Evolutionary conservation across 169 alveolate species (phyloP).

Genomic region (Eimeria falciformis): DNA sequence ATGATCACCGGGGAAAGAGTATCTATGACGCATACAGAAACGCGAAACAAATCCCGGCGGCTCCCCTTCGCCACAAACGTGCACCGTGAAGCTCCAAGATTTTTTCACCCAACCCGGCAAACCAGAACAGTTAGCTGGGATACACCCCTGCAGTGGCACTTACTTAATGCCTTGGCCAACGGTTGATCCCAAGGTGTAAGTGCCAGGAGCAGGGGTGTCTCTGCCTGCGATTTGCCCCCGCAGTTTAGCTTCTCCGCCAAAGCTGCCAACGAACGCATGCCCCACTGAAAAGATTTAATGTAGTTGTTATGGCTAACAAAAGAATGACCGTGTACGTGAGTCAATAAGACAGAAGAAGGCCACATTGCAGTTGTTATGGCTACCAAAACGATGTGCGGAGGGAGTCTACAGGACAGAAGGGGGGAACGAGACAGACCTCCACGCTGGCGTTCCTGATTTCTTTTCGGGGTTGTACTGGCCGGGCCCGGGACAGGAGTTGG

Average conservation of each 20-base stretch:
- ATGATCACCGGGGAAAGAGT: background rate
- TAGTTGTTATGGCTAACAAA: too few species aligned
- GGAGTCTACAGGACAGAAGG: background rate
- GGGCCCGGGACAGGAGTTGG: constrained; percentile 43
- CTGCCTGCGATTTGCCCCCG: background rate
- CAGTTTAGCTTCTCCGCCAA: constrained; percentile 44
- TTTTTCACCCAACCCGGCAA: too few species aligned
- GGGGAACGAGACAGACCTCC: background rate
- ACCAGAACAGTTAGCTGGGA: too few species aligned
- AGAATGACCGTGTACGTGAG: too few species aligned
- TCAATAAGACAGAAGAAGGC: too few species aligned
- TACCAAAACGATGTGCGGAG: too few species aligned
- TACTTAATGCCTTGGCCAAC: constrained; percentile 33
- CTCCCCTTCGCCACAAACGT: too few species aligned
- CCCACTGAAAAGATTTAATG: too few species aligned
- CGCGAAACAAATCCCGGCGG: too few species aligned
- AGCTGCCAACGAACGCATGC: background rate
- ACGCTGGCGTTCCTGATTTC: constrained; percentile 22
- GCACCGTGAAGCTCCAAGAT: too few species aligned
- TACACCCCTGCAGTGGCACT: background rate
- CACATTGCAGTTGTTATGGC: too few species aligned
- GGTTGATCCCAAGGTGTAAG: constrained; percentile 16
- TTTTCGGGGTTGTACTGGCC: constrained; percentile 64
- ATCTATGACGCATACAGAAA: background rate
- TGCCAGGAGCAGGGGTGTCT: constrained; percentile 54